These are phyloP conservation scores for Phaeomoniella chlamydospora DNA, from an alignment of 2,329 filamentous ascomycete genomes.

Conservation along the genomic window DNA sequence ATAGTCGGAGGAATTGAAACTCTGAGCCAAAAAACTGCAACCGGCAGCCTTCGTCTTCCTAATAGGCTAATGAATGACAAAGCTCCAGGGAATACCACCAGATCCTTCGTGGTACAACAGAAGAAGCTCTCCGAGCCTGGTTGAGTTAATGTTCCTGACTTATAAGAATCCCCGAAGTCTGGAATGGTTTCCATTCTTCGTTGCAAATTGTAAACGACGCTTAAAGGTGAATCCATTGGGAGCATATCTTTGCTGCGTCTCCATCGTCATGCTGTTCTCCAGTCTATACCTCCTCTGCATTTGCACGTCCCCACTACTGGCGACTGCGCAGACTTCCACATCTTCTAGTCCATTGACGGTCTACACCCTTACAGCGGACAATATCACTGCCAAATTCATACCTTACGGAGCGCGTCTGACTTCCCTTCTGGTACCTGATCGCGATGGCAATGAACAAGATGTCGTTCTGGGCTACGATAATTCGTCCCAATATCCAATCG, in stretches of 20 bases:
- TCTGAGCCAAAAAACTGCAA: neutral
- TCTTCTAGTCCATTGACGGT: slow-evolving; percentile 20
- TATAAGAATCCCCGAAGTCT: neutral
- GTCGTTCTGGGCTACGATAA: slow-evolving; percentile 36
- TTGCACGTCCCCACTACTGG: neutral
- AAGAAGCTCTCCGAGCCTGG: neutral
- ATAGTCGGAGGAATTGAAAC: neutral
- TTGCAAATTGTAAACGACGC: neutral
- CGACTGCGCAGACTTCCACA: slow-evolving; percentile 2
- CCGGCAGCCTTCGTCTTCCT: neutral
- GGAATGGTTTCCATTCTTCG: neutral
- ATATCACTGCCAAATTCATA: slow-evolving; percentile 33
- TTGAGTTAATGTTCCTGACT: too few relatives aligned
- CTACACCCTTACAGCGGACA: slow-evolving; percentile 30
- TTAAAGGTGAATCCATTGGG: too few relatives aligned
- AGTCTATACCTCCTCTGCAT: neutral
- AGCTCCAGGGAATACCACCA: neutral
- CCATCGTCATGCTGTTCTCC: neutral
- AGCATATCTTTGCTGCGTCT: neutral
- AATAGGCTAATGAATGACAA: neutral
- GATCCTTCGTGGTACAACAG: neutral
- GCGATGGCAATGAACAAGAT: slow-evolving; percentile 32
- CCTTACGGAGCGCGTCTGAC: slow-evolving; percentile 32
- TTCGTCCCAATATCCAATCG: slow-evolving; percentile 25
- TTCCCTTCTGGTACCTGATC: slow-evolving; percentile 34